Evolutionary conservation across 345 rosid species (phyloP).

Genomic region (Euphorbia lathyris): DNA sequence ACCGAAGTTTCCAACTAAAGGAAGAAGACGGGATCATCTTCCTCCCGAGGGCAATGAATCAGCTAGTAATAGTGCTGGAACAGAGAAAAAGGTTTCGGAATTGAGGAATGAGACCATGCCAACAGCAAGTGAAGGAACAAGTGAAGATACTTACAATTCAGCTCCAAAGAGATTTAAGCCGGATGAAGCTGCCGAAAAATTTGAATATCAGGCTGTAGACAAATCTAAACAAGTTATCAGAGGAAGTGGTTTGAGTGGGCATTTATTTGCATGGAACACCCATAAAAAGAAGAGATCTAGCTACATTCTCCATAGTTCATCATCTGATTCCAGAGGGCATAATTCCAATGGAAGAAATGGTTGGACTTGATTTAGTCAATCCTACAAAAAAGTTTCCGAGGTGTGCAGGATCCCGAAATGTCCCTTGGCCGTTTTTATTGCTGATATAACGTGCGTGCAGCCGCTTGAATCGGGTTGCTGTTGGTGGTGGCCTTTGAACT

Average conservation of each 20-base stretch:
- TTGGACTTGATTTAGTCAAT: constrained; percentile 14
- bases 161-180: constrained; percentile 34
- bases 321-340: constrained; percentile 74
- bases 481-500: neutral
- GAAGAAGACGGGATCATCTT: constrained; percentile 45
- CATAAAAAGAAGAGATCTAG: constrained; percentile 87
- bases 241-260: constrained; percentile 38
- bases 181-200: constrained; percentile 23
- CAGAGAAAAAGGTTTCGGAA: constrained; percentile 28
- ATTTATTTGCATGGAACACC: constrained; percentile 67
- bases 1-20: constrained; percentile 41
- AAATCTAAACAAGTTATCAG: constrained; percentile 37
- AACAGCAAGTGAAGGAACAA: constrained; percentile 57
- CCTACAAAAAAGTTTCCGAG: neutral
- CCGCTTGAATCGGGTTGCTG: neutral
- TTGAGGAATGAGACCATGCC: constrained; percentile 36
- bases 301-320: constrained; percentile 55
- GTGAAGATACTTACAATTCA: constrained; percentile 56
- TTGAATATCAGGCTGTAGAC: constrained; percentile 34
- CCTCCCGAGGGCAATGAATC: constrained; percentile 36
- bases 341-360: constrained; percentile 59
- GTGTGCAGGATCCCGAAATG: neutral
- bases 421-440: neutral
- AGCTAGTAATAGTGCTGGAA: constrained; percentile 34
- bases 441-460: neutral